Base-by-base conservation (phyloP, 345 rosid species). In the Lenwebbia sp. region DNA sequence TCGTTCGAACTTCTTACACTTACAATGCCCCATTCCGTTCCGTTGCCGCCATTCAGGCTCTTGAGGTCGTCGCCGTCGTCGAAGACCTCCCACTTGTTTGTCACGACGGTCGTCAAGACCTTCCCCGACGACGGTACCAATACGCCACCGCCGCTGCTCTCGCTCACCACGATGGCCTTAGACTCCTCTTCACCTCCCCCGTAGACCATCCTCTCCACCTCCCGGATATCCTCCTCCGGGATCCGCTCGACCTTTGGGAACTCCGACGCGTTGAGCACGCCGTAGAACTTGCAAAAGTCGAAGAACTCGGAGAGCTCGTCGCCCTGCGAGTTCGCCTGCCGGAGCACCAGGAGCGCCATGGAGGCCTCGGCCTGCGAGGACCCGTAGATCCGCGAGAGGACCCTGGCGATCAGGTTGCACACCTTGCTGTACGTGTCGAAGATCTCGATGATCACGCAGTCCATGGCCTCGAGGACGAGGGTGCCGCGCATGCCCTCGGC, bases 381-480 rank as follows among this genome's bases (percentile, higher is more conserved):
- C 1, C 91, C 85, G 76, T 91, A 82, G 2, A 93, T 89, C 13
- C 87, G 88, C 54, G 91, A 70, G 2, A 95, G 85, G 84, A 94
- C 90, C 56, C 89, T 87, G 0, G 94, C 93, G 7, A 94, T 87
- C 41, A 89, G 93, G 17, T 85, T 91, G 87, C 95, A 95, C 19
- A 96, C 94, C 86, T 90, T 89, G 88, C 93, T 90, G 83, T 95
- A 92, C 50, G 93, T 84, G 82, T 95, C 94, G 60, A 91, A 85
- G 21, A 94, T 90, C 90, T 97, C 98, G 17, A 88, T 90, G 83
- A 93, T 54, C 13, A 96, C 87, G 58, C 94, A 94, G 76, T 94
- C 96, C 98, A 97, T 93, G 30, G 97, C 98, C 85, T 95, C 98
- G 2, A 90, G 88, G 62, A 96, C 90, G 51, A 97, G 85, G 30